phyloP scores from a whole-genome alignment of 345 rosid species.

The Mercurialis annua region DNA sequence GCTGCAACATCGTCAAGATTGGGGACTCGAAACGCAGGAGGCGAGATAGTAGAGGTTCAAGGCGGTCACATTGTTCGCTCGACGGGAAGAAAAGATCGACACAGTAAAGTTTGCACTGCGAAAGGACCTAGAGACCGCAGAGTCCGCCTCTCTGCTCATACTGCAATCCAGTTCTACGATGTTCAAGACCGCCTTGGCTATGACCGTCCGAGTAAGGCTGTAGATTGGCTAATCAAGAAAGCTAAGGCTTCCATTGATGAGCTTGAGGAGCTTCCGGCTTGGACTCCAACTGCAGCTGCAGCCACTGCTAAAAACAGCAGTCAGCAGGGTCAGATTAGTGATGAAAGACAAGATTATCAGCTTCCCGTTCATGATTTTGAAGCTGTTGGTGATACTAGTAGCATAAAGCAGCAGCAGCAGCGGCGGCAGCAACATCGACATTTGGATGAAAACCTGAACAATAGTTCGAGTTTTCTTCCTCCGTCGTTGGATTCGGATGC shows the following conservation, averaged over 20 bases:
- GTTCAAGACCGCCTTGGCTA: constrained; percentile 92
- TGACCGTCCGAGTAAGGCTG: constrained; percentile 96
- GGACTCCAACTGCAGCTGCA: constrained; percentile 46
- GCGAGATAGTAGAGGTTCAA: constrained; percentile 86
- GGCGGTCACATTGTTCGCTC: constrained; percentile 96
- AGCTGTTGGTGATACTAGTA: not conserved
- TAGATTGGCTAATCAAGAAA: constrained; percentile 87
- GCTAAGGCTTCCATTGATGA: constrained; percentile 81
- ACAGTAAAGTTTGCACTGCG: constrained; percentile 91
- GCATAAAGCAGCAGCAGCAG: constrained; percentile 7
- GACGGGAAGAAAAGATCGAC: constrained; percentile 80
- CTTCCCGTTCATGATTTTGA: constrained; percentile 27
- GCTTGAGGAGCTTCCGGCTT: constrained; percentile 81
- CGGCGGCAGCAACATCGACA: constrained; percentile 13
- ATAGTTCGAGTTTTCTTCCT: constrained; percentile 51
- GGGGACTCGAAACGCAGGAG: constrained; percentile 51
- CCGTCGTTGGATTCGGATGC: constrained; percentile 68
- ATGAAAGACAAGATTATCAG: constrained; percentile 23
- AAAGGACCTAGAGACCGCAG: constrained; percentile 97
- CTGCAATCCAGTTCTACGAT: constrained; percentile 96
- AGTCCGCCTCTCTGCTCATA: constrained; percentile 86
- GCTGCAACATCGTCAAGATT: constrained; percentile 48
- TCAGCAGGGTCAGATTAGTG: constrained; percentile 2
- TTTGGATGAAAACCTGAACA: constrained; percentile 31
- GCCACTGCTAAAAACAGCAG: constrained; percentile 13